Evolutionary conservation across 176 grass and related monocot species (phyloP).

Genomic region (Zea luxurians): DNA sequence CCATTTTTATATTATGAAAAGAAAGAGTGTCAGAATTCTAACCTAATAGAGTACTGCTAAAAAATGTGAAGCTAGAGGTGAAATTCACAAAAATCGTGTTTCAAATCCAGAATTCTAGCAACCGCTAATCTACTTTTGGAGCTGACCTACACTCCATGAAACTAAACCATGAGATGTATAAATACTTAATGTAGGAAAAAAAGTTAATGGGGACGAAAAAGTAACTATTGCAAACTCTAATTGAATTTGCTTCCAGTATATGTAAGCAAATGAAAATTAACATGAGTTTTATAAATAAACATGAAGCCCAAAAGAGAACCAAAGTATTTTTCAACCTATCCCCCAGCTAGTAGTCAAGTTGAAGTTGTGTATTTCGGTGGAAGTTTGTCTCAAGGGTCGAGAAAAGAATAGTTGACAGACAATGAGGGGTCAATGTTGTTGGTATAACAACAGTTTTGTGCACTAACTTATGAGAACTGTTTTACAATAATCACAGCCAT

Average conservation of each 20-base stretch:
- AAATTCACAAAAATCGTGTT: conserved; percentile 1
- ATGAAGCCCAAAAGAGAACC: conserved; percentile 15
- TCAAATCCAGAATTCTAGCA: background rate
- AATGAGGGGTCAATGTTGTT: background rate
- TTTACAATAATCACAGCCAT: conserved; percentile 20
- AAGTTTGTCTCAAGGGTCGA: background rate
- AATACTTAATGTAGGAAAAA: conserved; percentile 18
- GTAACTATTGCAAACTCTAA: background rate
- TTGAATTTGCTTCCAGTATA: background rate
- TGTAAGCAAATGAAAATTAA: background rate
- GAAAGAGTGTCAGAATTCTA: conserved; percentile 2
- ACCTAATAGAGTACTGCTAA: conserved; percentile 9
- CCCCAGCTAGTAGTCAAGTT: conserved; percentile 2
- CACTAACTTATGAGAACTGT: background rate
- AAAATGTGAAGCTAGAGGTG: background rate
- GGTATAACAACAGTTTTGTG: conserved; percentile 1
- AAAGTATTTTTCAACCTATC: conserved; percentile 9
- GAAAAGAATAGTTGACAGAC: background rate
- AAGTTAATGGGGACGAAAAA: background rate
- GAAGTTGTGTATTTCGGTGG: conserved; percentile 18
- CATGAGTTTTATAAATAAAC: conserved; percentile 2
- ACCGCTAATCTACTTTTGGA: background rate
- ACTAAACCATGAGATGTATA: background rate
- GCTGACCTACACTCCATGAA: background rate
- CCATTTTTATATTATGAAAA: background rate